These are phyloP conservation scores for Ailanthus altissimus DNA, from an alignment of 345 rosid species.

Conservation along the genomic window DNA sequence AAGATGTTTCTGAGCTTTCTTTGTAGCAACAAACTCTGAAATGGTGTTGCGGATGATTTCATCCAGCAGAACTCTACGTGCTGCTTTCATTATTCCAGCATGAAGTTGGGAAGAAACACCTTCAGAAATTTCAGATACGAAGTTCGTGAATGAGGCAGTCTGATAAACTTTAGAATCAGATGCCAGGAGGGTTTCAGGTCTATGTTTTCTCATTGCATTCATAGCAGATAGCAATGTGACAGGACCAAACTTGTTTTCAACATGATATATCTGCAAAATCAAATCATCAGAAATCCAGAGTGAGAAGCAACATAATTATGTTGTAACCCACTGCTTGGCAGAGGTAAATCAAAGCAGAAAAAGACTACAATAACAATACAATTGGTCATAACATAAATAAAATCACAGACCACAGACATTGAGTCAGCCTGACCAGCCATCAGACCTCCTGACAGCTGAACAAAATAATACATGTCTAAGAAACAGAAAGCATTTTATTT, in stretches of 20 bases:
- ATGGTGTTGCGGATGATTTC: constrained; percentile 71
- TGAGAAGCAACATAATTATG: constrained; percentile 17
- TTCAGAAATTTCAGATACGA: constrained; percentile 63
- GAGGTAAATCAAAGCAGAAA: not conserved
- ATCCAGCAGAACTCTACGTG: constrained; percentile 81
- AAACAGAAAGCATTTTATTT: no score
- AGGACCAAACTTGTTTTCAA: constrained; percentile 55
- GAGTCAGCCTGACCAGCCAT: not conserved
- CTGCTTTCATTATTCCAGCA: constrained; percentile 68
- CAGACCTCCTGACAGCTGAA: not conserved
- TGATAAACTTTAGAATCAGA: constrained; percentile 34
- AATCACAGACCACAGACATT: not conserved
- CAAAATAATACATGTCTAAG: not conserved
- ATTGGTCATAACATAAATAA: not conserved
- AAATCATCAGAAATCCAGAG: constrained; percentile 15
- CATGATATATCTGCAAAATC: constrained; percentile 65
- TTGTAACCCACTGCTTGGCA: not conserved
- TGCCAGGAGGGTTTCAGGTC: constrained; percentile 22
- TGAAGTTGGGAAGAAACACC: constrained; percentile 80
- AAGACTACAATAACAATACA: not conserved
- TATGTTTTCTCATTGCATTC: constrained; percentile 51
- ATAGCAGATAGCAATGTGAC: constrained; percentile 53
- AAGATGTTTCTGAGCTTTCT: constrained; percentile 48
- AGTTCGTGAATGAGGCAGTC: constrained; percentile 32
- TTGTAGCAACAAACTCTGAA: constrained; percentile 49